phyloP scores from a whole-genome alignment of 257 asterid genomes.

The Cordia subcordata region DNA sequence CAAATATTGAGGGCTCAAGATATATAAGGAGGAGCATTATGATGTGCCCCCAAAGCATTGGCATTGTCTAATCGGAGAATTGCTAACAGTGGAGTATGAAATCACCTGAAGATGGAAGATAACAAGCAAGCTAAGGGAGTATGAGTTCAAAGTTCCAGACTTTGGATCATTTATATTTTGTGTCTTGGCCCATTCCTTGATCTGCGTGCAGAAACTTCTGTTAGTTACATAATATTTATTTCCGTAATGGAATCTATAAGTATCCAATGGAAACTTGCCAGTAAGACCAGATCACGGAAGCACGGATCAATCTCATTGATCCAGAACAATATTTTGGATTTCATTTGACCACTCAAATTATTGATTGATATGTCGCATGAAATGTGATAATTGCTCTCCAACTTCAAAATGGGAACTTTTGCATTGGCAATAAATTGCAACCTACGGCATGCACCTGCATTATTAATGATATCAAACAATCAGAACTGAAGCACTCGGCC shows the following conservation, averaged over 20 bases:
- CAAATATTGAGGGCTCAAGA: background rate
- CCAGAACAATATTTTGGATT: conserved; percentile 87
- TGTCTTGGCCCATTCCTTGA: conserved; percentile 93
- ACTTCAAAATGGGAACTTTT: conserved; percentile 82
- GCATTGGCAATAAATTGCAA: conserved; percentile 61
- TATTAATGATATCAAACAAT: background rate
- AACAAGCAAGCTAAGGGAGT: conserved; percentile 80
- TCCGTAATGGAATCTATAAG: conserved; percentile 6
- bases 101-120: conserved; percentile 90
- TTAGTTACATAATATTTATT: conserved; percentile 5
- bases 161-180: conserved; percentile 76
- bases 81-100: background rate
- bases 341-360: conserved; percentile 89
- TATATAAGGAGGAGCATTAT: background rate
- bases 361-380: conserved; percentile 87
- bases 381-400: conserved; percentile 48
- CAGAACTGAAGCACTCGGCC: background rate
- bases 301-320: conserved; percentile 77
- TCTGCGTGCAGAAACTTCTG: conserved; percentile 50
- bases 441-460: conserved; percentile 62
- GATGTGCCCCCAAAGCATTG: background rate
- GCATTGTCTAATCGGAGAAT: background rate
- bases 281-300: conserved; percentile 75
- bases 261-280: conserved; percentile 49
- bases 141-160: conserved; percentile 77